These are phyloP conservation scores for Didymella segeticola DNA, from an alignment of 2,329 filamentous ascomycete species.

Conservation along the genomic window DNA sequence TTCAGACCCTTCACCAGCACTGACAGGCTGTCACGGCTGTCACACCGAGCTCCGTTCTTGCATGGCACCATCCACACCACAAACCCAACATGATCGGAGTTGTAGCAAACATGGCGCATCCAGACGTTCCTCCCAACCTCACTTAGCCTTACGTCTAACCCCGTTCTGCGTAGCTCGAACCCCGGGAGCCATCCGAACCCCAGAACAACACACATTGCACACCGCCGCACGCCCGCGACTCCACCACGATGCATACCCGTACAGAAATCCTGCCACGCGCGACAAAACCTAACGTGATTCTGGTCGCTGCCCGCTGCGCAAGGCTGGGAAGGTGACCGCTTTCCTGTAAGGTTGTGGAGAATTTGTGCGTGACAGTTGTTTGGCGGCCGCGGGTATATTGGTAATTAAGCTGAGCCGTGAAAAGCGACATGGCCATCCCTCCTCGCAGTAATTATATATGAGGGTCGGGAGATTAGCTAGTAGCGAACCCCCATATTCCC, in stretches of 20 bases:
- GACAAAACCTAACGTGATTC: not conserved
- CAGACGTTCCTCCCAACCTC: constrained; percentile 11
- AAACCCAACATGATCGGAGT: not conserved
- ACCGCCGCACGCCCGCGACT: constrained; percentile 8
- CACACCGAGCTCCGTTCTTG: constrained; percentile 6
- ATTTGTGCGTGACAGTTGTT: not conserved
- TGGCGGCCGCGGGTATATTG: constrained; percentile 5
- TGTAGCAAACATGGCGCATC: not conserved
- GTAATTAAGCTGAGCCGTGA: constrained; percentile 1
- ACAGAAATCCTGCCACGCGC: not conserved
- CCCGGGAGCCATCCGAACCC: constrained; percentile 13
- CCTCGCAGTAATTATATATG: constrained; percentile 4
- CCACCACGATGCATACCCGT: constrained; percentile 2
- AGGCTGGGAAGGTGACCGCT: constrained; percentile 17
- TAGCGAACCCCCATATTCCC: constrained; percentile 6
- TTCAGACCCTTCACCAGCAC: not conserved
- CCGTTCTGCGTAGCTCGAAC: not conserved
- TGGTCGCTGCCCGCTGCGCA: constrained; percentile 2
- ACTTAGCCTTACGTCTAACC: not conserved
- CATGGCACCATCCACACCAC: not conserved
- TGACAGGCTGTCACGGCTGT: not conserved
- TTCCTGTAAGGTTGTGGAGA: constrained; percentile 14
- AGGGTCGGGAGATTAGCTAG: constrained; percentile 4
- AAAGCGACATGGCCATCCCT: constrained; percentile 12
- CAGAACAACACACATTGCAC: constrained; percentile 18